phyloP scores from a whole-genome alignment of 768 basidiomycete genomes.

The Infundibulicybe gibba region DNA sequence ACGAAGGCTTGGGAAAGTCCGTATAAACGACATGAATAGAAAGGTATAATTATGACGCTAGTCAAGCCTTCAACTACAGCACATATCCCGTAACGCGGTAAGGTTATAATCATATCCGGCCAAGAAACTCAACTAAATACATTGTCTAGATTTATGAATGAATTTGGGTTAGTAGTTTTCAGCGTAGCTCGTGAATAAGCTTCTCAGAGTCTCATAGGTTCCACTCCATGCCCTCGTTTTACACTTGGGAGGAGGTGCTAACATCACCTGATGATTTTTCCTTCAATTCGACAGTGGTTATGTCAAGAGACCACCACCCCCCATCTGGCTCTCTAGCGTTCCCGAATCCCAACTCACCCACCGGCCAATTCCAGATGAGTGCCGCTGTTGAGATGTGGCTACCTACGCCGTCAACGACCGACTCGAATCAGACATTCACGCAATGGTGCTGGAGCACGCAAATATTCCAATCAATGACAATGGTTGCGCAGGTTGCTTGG shows the following conservation, averaged over 20 bases:
- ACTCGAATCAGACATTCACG: conserved; percentile 55
- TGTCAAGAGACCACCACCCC: conserved; percentile 54
- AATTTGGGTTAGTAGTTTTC: conserved; percentile 42
- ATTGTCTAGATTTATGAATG: conserved; percentile 46
- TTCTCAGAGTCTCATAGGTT: conserved; percentile 28
- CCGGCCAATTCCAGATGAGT: conserved; percentile 53
- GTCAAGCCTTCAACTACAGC: conserved; percentile 47
- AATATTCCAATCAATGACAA: conserved; percentile 56
- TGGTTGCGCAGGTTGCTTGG: conserved; percentile 56
- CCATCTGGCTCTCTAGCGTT: conserved; percentile 48
- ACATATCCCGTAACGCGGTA: conserved; percentile 48
- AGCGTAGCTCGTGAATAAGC: background rate
- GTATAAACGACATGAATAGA: conserved; percentile 25
- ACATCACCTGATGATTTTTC: conserved; percentile 45
- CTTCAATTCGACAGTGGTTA: conserved; percentile 56
- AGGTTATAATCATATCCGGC: conserved; percentile 2
- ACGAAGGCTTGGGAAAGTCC: background rate
- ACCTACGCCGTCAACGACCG: conserved; percentile 42
- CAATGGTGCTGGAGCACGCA: conserved; percentile 66
- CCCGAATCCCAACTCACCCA: conserved; percentile 51
- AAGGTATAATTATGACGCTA: conserved; percentile 53
- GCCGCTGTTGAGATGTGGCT: conserved; percentile 51
- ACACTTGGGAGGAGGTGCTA: conserved; percentile 57
- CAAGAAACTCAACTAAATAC: background rate
- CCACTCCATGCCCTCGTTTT: conserved; percentile 63